Conservation (phyloP, 2,329 filamentous ascomycete genomes). For the Tetracladium maxilliforme region DNA sequence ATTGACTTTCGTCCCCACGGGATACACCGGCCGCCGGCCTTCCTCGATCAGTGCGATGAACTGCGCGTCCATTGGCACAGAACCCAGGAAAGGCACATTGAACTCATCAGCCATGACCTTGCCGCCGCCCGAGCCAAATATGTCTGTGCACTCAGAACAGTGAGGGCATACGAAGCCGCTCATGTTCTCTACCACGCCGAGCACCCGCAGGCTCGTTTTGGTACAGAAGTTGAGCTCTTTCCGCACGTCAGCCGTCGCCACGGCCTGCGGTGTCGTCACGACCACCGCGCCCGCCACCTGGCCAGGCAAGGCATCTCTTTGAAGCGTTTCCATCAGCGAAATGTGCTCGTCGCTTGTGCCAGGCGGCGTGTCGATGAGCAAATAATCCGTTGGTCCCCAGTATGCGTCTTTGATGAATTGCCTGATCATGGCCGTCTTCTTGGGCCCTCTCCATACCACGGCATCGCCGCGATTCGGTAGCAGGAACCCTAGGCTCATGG, state of each 20-base stretch:
- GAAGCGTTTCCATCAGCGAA: slow-evolving; percentile 74
- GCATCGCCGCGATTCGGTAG: slow-evolving; percentile 73
- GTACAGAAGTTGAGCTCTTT: slow-evolving; percentile 81
- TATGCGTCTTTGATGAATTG: slow-evolving; percentile 88
- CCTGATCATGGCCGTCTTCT: slow-evolving; percentile 97
- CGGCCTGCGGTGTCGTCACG: slow-evolving; percentile 90
- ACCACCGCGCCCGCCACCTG: slow-evolving; percentile 80
- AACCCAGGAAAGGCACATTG: slow-evolving; percentile 67
- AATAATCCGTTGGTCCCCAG: slow-evolving; percentile 78
- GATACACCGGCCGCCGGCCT: slow-evolving; percentile 47
- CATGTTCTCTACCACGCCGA: slow-evolving; percentile 97
- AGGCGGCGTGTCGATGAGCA: slow-evolving; percentile 90
- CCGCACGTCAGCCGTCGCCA: slow-evolving; percentile 78
- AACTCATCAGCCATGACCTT: slow-evolving; percentile 82
- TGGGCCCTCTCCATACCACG: slow-evolving; percentile 93
- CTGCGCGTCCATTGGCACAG: slow-evolving; percentile 82
- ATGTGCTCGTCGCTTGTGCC: slow-evolving; percentile 97
- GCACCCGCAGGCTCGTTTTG: slow-evolving; percentile 67
- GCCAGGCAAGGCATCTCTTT: slow-evolving; percentile 44
- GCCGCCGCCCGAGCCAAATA: slow-evolving; percentile 86
- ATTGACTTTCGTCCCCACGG: slow-evolving; percentile 47
- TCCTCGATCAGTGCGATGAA: slow-evolving; percentile 83
- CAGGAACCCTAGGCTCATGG: slow-evolving; percentile 90
- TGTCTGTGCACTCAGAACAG: slow-evolving; percentile 75
- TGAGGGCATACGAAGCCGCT: slow-evolving; percentile 73